Base-by-base conservation (phyloP, 2,329 filamentous ascomycete genomes). In the Lachnellula subtilissima region DNA sequence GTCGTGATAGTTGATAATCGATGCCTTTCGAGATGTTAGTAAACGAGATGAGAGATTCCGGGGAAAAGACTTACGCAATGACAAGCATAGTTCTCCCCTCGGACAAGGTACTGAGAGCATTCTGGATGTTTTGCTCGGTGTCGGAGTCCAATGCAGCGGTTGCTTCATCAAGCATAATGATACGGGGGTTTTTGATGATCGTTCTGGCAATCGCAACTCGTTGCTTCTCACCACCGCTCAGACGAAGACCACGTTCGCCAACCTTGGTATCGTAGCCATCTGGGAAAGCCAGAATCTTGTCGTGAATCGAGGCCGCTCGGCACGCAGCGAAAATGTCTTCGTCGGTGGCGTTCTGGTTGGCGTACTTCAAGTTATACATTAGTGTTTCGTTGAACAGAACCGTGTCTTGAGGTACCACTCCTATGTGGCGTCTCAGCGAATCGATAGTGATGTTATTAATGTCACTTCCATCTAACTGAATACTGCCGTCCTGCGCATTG, bases 371-470 rank as follows among this genome's bases (percentile, higher is more conserved):
- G 69, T 97, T 97, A 75, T 96, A 96, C 90, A 96, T 94, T 61
- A 97, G 76, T 1, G 88, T 88, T 71, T 96, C 92, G 70, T 96
- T 96, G 80, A 97, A 97, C 46, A 97, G 78, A 5, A 96, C 89
- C 4, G 93, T 97, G 67, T 99, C 94, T 72, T 99, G 94, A 1
- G 94, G 94, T 6, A 99, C 94, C 45, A 99, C 93, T 23, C 94
- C 94, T 67, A 99, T 97, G 70, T 92, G 88, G 57, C 83, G 82
- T 63, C 94, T 85, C 54, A 99, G 79, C n/a, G 91, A 96, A 73
- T 97, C 90, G 65, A 97, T 97, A 1, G 91, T 96, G 57, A 96
- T 76, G 63, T 91, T 85, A 70, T 89, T 85, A 49, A 97, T 89
- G 69, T 97, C 85, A 57, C 86, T 82, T 7, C 88, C 91, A 69